phyloP scores from a whole-genome alignment of 805 yeast species.

The Myxozyma kluyveri region DNA sequence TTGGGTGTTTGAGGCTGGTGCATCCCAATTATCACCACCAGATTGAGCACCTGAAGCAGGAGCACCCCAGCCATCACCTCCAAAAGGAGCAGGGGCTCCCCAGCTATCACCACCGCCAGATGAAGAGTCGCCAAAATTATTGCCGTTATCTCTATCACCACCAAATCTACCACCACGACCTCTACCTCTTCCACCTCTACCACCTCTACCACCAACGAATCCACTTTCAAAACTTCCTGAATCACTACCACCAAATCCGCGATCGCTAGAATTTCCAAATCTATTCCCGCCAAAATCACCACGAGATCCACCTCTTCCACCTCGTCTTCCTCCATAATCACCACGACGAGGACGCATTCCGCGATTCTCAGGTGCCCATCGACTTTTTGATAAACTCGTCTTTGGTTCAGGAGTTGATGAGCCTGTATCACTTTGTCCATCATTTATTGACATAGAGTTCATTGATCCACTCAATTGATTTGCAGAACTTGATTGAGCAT shows the following conservation, averaged over 20 bases:
- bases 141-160: not conserved
- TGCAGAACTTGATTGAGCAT: not conserved
- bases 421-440: not conserved
- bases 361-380: not conserved
- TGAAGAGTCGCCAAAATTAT: not conserved
- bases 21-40: not conserved
- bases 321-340: not conserved
- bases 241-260: not conserved
- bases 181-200: too few relatives aligned
- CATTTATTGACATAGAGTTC: not conserved
- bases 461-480: not conserved
- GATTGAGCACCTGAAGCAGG: not conserved
- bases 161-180: not conserved
- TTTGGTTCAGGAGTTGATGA: not conserved
- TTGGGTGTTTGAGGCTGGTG: too few relatives aligned
- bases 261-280: too few relatives aligned
- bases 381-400: not conserved
- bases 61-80: constrained; percentile 1
- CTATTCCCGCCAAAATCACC: too few relatives aligned
- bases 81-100: not conserved
- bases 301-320: not conserved
- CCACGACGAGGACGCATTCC: not conserved
- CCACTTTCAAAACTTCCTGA: too few relatives aligned
- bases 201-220: too few relatives aligned
- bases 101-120: not conserved